Conservation (phyloP, 106 monocot genomes). For the Hemerocallis citrina region DNA sequence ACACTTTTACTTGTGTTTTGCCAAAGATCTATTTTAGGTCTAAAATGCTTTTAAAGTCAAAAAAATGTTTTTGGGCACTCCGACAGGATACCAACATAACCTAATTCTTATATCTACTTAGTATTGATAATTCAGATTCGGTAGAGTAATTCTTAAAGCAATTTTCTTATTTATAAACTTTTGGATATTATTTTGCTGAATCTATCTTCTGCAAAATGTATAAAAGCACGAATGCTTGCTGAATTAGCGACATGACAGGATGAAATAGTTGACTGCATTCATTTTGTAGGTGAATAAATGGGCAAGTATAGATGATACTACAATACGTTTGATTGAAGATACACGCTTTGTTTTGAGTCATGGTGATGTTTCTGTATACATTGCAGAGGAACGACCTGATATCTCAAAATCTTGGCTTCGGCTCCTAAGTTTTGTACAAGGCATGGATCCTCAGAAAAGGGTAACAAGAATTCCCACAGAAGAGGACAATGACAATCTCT, state of each 20-base stretch:
- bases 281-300: slow-evolving; percentile 58
- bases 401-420: slow-evolving; percentile 46
- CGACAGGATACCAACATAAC: too few species aligned
- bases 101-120: too few species aligned
- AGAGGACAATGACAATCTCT: slow-evolving; percentile 51
- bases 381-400: slow-evolving; percentile 49
- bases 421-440: slow-evolving; percentile 59
- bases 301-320: slow-evolving; percentile 28
- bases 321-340: slow-evolving; percentile 57
- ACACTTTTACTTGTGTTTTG: too few species aligned
- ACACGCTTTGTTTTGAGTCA: slow-evolving; percentile 50
- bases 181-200: too few species aligned
- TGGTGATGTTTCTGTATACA: slow-evolving; percentile 39
- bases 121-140: too few species aligned
- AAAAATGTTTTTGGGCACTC: too few species aligned
- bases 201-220: too few species aligned
- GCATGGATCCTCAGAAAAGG: slow-evolving; percentile 72
- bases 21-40: too few species aligned
- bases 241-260: not conserved
- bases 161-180: too few species aligned
- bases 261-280: slow-evolving; percentile 3
- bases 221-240: too few species aligned
- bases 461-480: slow-evolving; percentile 31
- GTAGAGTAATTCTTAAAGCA: too few species aligned
- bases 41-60: too few species aligned